Evolutionary conservation across 2,329 filamentous ascomycete genomes (phyloP), one percentile per base, ranked within the genome.

Genomic region (Ophidiomyces ophidiicola): DNA sequence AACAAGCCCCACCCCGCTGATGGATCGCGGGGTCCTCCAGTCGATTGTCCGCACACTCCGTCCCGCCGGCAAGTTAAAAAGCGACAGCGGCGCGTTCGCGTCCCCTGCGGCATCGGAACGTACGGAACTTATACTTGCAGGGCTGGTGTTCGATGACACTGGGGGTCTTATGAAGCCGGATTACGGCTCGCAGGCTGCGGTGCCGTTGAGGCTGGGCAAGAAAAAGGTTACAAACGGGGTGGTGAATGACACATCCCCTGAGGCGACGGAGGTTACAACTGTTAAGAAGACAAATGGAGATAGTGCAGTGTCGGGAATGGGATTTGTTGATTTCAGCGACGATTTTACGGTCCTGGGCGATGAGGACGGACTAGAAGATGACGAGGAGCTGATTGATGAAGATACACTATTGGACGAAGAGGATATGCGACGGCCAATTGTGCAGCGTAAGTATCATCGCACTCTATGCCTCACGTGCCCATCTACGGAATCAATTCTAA

Each of bases 351-450:
- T 64, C 43, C 65, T 54, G 6, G 42, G 65, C 59, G 23, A 47
- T 31, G 31, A 51, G 40, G 70, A 69, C 38, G 72, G 73, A 44
- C 70, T 69, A 30, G 66, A 72, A 40, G 72, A 72, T 32, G 81
- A 86, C 50, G 85, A 92, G 47, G 87, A 92, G 40, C 63, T 93
- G 39, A 90, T 98, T 49, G 86, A 96, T 55, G 90, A 96, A 59
- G 81, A 94, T 53, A 78, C 77, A 6, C 68, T 98, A 21, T 68
- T 98, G 50, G 84, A 80, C 2, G 86, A 87, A 53, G 83, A 85
- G 45, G 88, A 98, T 55, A 69, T 90, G 50, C 76, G 76, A 49
- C 71, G 77, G 50, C 81, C 82, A 15, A 72, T 93, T 40, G 75
- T 80, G 48, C 79, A 85, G 50, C 86, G 87, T 94, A 69, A 62